Base-by-base conservation (phyloP, 2,329 filamentous ascomycete species). In the Septoria linicola region DNA sequence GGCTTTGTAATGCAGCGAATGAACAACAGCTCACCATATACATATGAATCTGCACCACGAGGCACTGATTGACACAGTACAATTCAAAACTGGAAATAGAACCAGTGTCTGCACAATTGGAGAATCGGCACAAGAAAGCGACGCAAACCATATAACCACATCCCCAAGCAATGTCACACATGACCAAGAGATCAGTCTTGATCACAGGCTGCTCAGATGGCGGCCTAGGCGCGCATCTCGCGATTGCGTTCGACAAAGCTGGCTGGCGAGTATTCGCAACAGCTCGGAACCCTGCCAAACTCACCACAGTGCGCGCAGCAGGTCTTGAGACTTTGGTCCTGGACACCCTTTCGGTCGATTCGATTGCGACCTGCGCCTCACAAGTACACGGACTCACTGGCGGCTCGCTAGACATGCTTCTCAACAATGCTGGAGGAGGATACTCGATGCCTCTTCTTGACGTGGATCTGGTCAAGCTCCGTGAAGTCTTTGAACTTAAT, bases 381-480 rank as follows among this genome's bases (percentile, higher is more conserved):
- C 59, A 73, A 20, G 43, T 61, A 3, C 63, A 62, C 35, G 64
- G 66, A 25, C 23, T 27, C 10, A 27, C 23, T 27, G 31, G 11
- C 31, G 14, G 31, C 5, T 34, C 31, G 6, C 61, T 78, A 41
- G 72, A 76, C 60, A 65, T 74, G 7, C 58, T 77, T 41, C 67
- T 77, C 39, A 77, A 77, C 53, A 77, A 77, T 63, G 73, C 74
- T 6, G 76, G 75, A 7, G 72, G 66, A 7, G 63, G 63, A 10
- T 72, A 70, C 62, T 63, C 41, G 13, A 60, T 47, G 58, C 47
- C 66, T 58, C 3, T 40, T 60, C 11, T 45, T n/a, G 52, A 55
- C 39, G 25, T 51, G n/a, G 11, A 23, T 35, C 51, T 70, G 10
- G 41, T 49, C 0, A 49, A 59, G 19, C 64, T 61, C 2, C 63